A percentile compares a stretch with the other conserved stretches of the same genome.
Evolutionary conservation across 140 eudicot genomes (phyloP).

Genomic region (Bidens hawaiensis): DNA sequence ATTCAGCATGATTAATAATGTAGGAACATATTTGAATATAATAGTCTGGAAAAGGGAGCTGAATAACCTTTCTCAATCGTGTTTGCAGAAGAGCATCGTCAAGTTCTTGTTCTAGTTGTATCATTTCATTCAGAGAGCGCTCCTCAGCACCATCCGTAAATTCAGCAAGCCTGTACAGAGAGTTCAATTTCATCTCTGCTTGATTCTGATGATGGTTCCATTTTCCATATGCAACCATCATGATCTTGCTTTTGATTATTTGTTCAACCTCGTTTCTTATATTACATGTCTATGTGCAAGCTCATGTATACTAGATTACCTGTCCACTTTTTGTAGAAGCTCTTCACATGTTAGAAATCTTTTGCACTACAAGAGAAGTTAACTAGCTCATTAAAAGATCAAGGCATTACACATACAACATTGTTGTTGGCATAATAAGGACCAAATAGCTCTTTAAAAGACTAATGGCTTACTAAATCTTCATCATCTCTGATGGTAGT

Average conservation of each 20-base stretch:
- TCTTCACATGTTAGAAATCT: conserved; percentile 13
- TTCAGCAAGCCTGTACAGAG: conserved; percentile 19
- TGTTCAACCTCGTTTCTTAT: not conserved
- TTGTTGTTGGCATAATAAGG: not conserved
- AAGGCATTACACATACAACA: not conserved
- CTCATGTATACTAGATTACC: conserved; percentile 1
- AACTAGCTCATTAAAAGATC: not conserved
- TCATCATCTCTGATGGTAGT: not conserved
- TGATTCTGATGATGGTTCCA: not conserved
- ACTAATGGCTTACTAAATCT: not conserved
- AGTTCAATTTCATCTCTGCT: not conserved
- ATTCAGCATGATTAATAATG: not conserved
- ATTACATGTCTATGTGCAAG: not conserved
- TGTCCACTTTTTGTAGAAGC: conserved; percentile 24
- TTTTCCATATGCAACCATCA: not conserved
- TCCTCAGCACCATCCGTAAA: not conserved
- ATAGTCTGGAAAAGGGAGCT: too few species aligned
- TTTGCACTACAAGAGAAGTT: not conserved
- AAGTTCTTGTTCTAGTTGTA: conserved; percentile 28
- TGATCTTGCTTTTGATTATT: not conserved
- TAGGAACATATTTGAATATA: not conserved
- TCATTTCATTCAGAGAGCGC: conserved; percentile 15
- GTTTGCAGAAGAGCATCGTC: conserved; percentile 25
- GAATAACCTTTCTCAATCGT: conserved; percentile 26
- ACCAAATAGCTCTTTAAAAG: not conserved